These are phyloP conservation scores for Gossypium bickii DNA, from an alignment of 345 rosid species.

Conservation along the genomic window DNA sequence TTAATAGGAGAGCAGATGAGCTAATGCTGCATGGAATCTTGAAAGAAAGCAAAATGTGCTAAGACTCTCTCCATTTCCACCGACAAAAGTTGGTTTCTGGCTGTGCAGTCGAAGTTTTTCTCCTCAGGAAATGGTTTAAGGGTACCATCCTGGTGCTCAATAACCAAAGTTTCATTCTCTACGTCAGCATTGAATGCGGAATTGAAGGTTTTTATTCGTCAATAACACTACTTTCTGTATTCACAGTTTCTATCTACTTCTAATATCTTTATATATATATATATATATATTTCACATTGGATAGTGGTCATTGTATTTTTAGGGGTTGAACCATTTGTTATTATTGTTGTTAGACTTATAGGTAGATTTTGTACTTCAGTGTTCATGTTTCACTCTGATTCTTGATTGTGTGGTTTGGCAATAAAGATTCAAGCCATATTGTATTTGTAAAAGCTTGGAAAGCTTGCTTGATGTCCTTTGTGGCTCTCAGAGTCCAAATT, in stretches of 20 bases:
- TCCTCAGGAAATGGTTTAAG: too few species aligned
- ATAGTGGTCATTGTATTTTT: neutral
- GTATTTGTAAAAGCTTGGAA: neutral
- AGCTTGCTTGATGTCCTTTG: neutral
- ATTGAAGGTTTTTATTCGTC: too few species aligned
- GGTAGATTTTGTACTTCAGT: neutral
- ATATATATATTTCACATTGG: neutral
- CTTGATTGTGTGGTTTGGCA: neutral
- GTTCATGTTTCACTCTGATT: neutral
- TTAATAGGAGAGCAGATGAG: slow-evolving; percentile 85
- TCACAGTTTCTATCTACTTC: neutral
- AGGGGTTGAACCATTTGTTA: neutral
- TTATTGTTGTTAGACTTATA: neutral
- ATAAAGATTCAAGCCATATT: neutral
- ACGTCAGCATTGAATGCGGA: neutral
- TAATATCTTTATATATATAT: neutral
- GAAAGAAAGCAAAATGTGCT: too few species aligned
- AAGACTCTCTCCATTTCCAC: too few species aligned
- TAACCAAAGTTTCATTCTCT: slow-evolving; percentile 13
- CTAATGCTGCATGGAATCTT: slow-evolving; percentile 14
- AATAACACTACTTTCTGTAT: neutral
- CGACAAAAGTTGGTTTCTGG: too few species aligned
- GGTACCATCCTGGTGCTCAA: slow-evolving; percentile 18
- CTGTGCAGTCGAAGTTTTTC: too few species aligned
- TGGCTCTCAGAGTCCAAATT: neutral